Conservation (phyloP, 2,329 filamentous ascomycete genomes). For the Helicocarpus griseus region DNA sequence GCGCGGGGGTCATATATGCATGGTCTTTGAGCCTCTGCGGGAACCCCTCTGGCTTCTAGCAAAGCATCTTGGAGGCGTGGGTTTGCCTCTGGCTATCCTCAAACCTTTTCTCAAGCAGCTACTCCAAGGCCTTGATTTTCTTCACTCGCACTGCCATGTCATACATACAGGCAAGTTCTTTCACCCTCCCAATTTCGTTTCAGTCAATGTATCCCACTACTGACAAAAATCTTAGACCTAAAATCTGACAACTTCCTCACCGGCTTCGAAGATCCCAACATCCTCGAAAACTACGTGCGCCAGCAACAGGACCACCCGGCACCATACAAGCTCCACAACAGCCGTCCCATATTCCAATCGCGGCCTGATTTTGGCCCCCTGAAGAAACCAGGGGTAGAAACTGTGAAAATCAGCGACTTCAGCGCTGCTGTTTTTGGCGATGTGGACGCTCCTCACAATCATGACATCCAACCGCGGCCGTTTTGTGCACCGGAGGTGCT, state of each 20-base stretch:
- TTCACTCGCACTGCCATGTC: slow-evolving; percentile 4
- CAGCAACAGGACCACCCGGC: neutral
- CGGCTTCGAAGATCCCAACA: neutral
- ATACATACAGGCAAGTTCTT: slow-evolving; percentile 5
- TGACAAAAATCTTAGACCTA: neutral
- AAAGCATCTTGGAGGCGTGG: neutral
- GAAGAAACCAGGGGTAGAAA: slow-evolving; percentile 5
- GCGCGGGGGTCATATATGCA: neutral
- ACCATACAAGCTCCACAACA: slow-evolving; percentile 13
- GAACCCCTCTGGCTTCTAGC: slow-evolving; percentile 3
- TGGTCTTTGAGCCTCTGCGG: neutral
- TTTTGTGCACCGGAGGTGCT: slow-evolving; percentile 18
- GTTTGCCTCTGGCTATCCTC: neutral
- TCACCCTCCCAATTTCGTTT: too few relatives aligned
- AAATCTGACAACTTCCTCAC: slow-evolving; percentile 1
- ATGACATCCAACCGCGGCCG: slow-evolving; percentile 20
- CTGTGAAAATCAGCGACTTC: slow-evolving; percentile 14
- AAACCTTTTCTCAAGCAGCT: slow-evolving; percentile 1
- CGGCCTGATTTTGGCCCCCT: slow-evolving; percentile 15
- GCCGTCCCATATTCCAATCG: slow-evolving; percentile 13
- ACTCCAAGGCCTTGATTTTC: slow-evolving; percentile 2
- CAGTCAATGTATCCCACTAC: neutral
- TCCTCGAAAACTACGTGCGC: neutral
- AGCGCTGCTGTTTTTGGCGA: slow-evolving; percentile 15
- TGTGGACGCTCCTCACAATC: slow-evolving; percentile 30